phyloP scores from a whole-genome alignment of 2,329 filamentous ascomycete genomes.

The Fusarium oxysporum region DNA sequence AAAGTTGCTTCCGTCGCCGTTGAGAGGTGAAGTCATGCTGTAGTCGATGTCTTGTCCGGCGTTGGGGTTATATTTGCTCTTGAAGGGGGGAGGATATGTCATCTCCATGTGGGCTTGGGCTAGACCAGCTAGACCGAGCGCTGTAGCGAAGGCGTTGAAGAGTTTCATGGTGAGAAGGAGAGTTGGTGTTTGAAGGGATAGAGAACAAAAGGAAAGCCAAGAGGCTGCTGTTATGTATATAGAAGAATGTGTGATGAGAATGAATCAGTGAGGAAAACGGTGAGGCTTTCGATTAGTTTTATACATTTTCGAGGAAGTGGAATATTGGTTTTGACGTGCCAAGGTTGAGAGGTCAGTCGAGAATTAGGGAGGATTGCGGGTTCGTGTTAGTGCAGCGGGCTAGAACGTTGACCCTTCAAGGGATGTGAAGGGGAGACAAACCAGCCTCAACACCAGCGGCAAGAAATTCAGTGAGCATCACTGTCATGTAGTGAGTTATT shows the following conservation, averaged over 20 bases:
- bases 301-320: slow-evolving; percentile 5
- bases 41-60: slow-evolving; percentile 69
- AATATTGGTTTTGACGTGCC: slow-evolving; percentile 4
- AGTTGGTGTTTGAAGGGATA: not conserved
- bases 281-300: slow-evolving; percentile 18
- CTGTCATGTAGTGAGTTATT: not conserved
- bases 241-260: slow-evolving; percentile 8
- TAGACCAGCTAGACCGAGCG: slow-evolving; percentile 56
- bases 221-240: not conserved
- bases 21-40: slow-evolving; percentile 76
- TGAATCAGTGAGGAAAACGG: not conserved
- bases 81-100: slow-evolving; percentile 62
- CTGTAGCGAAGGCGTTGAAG: slow-evolving; percentile 46
- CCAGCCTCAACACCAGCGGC: not conserved
- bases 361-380: slow-evolving; percentile 33
- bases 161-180: slow-evolving; percentile 22
- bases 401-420: slow-evolving; percentile 9
- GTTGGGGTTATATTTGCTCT: slow-evolving; percentile 63
- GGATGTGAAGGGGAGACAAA: not conserved
- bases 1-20: slow-evolving; percentile 70
- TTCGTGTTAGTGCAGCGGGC: slow-evolving; percentile 18
- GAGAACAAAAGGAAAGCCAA: not conserved
- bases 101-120: slow-evolving; percentile 67
- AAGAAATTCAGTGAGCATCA: not conserved
- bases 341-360: slow-evolving; percentile 15